phyloP scores from a whole-genome alignment of 495 filamentous ascomycete species.

The Tuber indicum region DNA sequence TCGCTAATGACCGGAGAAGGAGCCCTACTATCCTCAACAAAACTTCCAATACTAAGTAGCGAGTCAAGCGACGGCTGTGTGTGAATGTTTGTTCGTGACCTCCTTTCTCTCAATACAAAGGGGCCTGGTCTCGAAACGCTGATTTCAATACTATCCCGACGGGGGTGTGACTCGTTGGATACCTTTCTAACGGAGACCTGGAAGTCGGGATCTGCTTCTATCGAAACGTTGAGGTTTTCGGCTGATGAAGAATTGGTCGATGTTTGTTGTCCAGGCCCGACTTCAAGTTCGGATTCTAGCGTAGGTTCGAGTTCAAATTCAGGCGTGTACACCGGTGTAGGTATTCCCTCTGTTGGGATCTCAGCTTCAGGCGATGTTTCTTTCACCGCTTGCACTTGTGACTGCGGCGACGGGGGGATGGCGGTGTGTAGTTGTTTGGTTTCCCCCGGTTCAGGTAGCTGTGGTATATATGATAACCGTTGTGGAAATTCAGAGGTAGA shows the following conservation, averaged over 20 bases:
- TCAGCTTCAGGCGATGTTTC: background rate
- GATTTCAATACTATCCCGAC: conserved; percentile 16
- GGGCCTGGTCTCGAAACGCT: conserved; percentile 10
- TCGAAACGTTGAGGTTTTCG: conserved; percentile 9
- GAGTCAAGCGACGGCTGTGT: conserved; percentile 34
- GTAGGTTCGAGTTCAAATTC: background rate
- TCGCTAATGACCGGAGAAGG: conserved; percentile 17
- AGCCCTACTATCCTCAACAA: conserved; percentile 14
- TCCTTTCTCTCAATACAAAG: background rate
- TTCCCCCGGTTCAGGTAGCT: background rate
- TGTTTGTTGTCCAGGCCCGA: background rate
- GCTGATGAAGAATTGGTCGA: background rate
- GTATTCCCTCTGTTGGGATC: background rate
- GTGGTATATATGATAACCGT: background rate
- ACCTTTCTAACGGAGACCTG: conserved; percentile 21
- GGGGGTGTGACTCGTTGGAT: conserved; percentile 13
- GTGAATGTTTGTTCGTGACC: conserved; percentile 17
- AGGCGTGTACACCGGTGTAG: background rate
- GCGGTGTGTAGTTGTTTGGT: background rate
- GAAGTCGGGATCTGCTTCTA: conserved; percentile 33
- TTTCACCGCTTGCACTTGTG: background rate
- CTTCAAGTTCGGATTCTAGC: background rate
- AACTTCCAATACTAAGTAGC: conserved; percentile 21
- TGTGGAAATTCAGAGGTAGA: background rate
- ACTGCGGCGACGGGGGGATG: background rate